These are phyloP conservation scores for Candida succiphila DNA, from an alignment of 805 yeast genomes.

Conservation along the genomic window DNA sequence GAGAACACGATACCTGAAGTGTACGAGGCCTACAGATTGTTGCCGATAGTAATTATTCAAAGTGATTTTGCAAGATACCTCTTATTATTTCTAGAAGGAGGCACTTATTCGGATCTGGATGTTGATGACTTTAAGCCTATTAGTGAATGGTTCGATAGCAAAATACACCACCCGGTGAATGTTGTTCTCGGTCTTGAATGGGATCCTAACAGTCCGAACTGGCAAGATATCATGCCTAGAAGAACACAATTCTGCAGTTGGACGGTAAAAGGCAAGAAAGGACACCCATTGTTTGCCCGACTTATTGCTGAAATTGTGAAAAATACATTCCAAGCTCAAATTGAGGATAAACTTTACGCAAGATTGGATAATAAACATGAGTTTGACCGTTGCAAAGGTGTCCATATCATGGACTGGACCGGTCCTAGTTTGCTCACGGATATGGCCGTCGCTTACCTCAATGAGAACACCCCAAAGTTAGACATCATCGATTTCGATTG, in stretches of 20 bases:
- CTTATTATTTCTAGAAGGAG: conserved; percentile 76
- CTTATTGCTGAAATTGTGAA: conserved; percentile 68
- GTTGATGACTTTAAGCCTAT: conserved; percentile 60
- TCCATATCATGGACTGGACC: conserved; percentile 80
- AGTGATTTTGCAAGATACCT: conserved; percentile 88
- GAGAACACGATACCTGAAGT: conserved; percentile 65
- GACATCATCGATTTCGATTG: conserved; percentile 2
- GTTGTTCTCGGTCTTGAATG: conserved; percentile 83
- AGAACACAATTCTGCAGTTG: conserved; percentile 89
- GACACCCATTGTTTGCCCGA: conserved; percentile 77
- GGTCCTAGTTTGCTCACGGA: conserved; percentile 91
- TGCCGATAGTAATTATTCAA: conserved; percentile 72
- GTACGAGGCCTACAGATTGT: conserved; percentile 51
- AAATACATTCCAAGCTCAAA: conserved; percentile 43
- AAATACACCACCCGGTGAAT: conserved; percentile 36
- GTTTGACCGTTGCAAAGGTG: conserved; percentile 46
- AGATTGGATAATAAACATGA: conserved; percentile 10
- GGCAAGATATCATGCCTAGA: conserved; percentile 80
- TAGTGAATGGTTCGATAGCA: conserved; percentile 49
- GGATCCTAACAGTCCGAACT: conserved; percentile 83
- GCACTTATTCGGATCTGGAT: conserved; percentile 82
- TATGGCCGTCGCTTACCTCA: conserved; percentile 7
- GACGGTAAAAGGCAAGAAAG: conserved; percentile 78
- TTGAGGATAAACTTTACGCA: conserved; percentile 15
- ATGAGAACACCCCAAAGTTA: conserved; percentile 11